These are phyloP conservation scores for Cladosporium sphaerospermum DNA, from an alignment of 2,329 filamentous ascomycete species.

Conservation along the genomic window DNA sequence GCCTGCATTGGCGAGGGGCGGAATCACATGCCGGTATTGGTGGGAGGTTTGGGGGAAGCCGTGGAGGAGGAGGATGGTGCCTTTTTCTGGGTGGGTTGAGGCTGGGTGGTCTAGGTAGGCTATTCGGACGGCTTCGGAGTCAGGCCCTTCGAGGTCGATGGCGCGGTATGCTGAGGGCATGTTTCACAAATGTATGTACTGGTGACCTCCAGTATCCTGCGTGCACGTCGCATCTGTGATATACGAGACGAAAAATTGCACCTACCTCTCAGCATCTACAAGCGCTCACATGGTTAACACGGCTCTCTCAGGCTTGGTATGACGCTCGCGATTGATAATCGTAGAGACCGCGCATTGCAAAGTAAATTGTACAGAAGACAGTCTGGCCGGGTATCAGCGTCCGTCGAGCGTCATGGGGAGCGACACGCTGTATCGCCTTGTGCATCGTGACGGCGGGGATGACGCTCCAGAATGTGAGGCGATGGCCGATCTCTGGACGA, in stretches of 20 bases:
- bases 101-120: constrained; percentile 19
- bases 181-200: not conserved
- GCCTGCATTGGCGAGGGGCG: constrained; percentile 27
- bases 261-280: too few relatives aligned
- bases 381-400: not conserved
- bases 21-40: constrained; percentile 31
- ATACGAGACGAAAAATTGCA: too few relatives aligned
- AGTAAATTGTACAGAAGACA: not conserved
- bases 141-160: not conserved
- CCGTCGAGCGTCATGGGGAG: not conserved
- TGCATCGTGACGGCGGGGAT: not conserved
- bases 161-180: not conserved
- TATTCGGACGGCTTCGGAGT: constrained; percentile 11
- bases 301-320: not conserved
- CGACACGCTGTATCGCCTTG: not conserved
- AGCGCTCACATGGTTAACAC: too few relatives aligned
- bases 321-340: not conserved
- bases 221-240: too few relatives aligned
- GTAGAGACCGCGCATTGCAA: too few relatives aligned
- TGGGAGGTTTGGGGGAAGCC: constrained; percentile 42
- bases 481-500: too few relatives aligned
- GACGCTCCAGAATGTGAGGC: not conserved
- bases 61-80: constrained; percentile 38
- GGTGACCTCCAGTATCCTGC: too few relatives aligned
- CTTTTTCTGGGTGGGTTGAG: constrained; percentile 13